Base-by-base conservation (phyloP, 257 asterid genomes). In the Henckelia pumila region DNA sequence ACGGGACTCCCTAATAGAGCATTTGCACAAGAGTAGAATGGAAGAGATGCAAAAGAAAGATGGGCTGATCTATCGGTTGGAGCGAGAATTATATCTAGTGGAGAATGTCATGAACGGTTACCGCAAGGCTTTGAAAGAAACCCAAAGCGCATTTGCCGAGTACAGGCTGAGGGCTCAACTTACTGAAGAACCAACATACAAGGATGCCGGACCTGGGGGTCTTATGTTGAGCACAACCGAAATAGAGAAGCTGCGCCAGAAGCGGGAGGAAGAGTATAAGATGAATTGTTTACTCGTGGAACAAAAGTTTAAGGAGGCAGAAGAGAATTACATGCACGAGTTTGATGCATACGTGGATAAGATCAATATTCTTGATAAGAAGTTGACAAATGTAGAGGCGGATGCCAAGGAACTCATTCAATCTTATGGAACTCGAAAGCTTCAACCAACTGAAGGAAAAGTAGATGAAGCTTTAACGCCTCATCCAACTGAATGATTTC, bases 141-240 rank as follows among this genome's bases (percentile, higher is more conserved):
- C 84, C 16, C 81, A 74, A 40, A 87, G 76, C 81, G 73, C 79
- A 5, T 88, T 94, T 81, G 77, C 78, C 16, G 97, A 91, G 9
- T 91, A 91, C 56, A 81, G 83, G 77, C 79, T 79, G 70, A 73
- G 63, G 47, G 80, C 61, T 67, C 79, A 73, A 79, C 87, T 88
- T 75, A 70, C 78, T 33, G 99, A 93, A 73, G 96, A 88, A 63
- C 75, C 95, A 1, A 73, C 83, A 0, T 93, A 93, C 79, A 83
- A 71, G 75, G 95, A 86, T 73, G 86, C 78, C 30, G 97, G 95
- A 56, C 77, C 78, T 3, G 92, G 95, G 60, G 99, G 99, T 44
- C 82, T 85, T 19, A 83, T 90, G 86, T 58, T 91, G 85, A 84
- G 88, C 50, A 68, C 71, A 56, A 77, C 68, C 7, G 97, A 87